Base-by-base conservation (phyloP, 805 yeast genomes). In the Metschnikowia amazonensis region DNA sequence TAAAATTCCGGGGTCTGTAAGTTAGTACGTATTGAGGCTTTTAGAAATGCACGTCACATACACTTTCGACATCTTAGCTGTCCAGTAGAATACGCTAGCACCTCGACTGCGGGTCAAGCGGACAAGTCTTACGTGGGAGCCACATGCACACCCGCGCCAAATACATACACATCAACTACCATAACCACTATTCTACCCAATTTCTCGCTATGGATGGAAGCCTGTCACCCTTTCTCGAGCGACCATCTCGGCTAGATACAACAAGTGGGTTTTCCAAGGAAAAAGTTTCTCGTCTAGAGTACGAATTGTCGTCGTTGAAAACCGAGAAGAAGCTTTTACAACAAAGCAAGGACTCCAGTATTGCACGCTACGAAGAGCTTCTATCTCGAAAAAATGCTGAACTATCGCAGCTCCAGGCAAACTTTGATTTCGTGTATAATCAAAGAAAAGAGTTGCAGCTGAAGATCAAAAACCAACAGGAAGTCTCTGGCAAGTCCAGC, bases 1-100 rank as follows among this genome's bases (percentile, higher is more conserved):
- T 86, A 69, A 94, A 94, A 64, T 88, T 90, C 67, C 99, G 82
- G 55, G 99, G 99, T 34, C 86, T 81, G 18, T 25, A 8, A 16
- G 60, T 50, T 44, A 53, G 61, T 56, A 49, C 13, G 20, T 10
- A 17, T 3, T n/a, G 27, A 6, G 13, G 11, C 24, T 5, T 23
- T 23, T n/a, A 13, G 13, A 14, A 24, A 4, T 20, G 38, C 20
- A 23, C 11, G 18, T 27, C 6, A 71, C 79, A 43, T 64, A 74
- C 79, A 75, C 64, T 57, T 69, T 75, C 3, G 80, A 75, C 80
- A 75, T 69, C 21, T 30, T 21, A 16, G 29, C 28, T 29, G 42
- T 14, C 16, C 3, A 34, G 36, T 34, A 18, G 25, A 20, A 18
- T 34, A 13, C 17, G 28, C 27, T 39, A 11, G 29, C 13, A 17